These are phyloP conservation scores for Pyrenula aspistea DNA, from an alignment of 495 filamentous ascomycete genomes.

Conservation along the genomic window DNA sequence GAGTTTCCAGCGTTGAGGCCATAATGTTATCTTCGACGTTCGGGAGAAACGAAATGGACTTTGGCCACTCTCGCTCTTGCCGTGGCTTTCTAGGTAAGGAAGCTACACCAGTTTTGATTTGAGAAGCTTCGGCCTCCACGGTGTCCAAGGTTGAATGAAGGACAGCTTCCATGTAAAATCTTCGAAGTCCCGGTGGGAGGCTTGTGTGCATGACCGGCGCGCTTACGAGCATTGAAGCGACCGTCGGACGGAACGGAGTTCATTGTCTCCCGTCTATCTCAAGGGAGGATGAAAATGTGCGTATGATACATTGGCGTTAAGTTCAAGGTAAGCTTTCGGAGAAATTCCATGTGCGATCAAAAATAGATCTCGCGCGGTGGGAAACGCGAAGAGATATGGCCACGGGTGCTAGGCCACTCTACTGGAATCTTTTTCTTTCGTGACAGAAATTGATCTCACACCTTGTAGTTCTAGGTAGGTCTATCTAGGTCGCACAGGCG, in stretches of 20 bases:
- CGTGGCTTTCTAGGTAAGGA: too few species aligned
- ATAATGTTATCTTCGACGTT: too few species aligned
- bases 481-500: background rate
- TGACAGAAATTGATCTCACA: background rate
- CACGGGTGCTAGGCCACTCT: background rate
- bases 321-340: background rate
- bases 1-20: too few species aligned
- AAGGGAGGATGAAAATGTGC: background rate
- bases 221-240: background rate
- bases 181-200: too few species aligned
- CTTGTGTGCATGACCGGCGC: background rate
- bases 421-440: background rate
- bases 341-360: background rate
- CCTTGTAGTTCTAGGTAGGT: background rate
- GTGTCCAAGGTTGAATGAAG: too few species aligned
- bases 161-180: too few species aligned
- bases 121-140: too few species aligned
- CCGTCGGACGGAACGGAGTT: background rate
- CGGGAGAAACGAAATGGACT: too few species aligned
- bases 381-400: background rate
- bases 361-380: background rate
- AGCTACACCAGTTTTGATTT: too few species aligned
- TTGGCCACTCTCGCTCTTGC: too few species aligned
- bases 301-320: background rate
- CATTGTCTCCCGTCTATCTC: background rate